A percentile compares a stretch with the other conserved stretches of the same genome.
These are phyloP conservation scores for Yarrowia sp. DNA, from an alignment of 805 yeast species.

Conservation along the genomic window DNA sequence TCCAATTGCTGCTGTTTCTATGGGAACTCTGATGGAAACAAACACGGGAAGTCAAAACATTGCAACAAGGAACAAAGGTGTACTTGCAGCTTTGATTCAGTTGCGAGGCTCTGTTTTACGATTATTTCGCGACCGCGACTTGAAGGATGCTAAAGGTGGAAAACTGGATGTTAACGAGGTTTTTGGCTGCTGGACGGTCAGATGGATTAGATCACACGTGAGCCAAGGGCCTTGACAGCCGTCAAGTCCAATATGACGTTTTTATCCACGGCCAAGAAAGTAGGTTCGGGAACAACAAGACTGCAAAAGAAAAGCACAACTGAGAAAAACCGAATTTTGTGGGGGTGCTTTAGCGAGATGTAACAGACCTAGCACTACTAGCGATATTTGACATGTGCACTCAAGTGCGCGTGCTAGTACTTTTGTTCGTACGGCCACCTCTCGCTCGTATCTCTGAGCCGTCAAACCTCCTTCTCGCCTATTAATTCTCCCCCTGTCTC, in stretches of 20 bases:
- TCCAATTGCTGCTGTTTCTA: neutral
- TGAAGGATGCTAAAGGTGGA: neutral
- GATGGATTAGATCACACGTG: constrained; percentile 5
- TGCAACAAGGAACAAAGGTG: constrained; percentile 12
- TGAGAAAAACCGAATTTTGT: no score
- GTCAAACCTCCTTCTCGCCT: no score
- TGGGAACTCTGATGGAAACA: neutral
- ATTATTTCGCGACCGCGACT: constrained; percentile 2
- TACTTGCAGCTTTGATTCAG: constrained; percentile 20
- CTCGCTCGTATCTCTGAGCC: no score
- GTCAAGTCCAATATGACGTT: neutral
- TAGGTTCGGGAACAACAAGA: neutral
- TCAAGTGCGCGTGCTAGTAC: no score
- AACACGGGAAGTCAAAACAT: constrained; percentile 16
- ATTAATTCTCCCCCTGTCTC: constrained; percentile 23
- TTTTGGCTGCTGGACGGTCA: no score
- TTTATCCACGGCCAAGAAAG: neutral
- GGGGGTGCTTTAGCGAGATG: neutral
- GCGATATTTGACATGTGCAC: no score
- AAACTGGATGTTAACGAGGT: neutral
- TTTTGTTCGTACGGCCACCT: no score
- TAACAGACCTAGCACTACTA: no score
- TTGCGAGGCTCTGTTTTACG: neutral
- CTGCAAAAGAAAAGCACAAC: neutral
- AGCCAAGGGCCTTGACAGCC: neutral